phyloP scores from a whole-genome alignment of 371 early-diverging fungal species.

The Apophysomyces trapeziformis region DNA sequence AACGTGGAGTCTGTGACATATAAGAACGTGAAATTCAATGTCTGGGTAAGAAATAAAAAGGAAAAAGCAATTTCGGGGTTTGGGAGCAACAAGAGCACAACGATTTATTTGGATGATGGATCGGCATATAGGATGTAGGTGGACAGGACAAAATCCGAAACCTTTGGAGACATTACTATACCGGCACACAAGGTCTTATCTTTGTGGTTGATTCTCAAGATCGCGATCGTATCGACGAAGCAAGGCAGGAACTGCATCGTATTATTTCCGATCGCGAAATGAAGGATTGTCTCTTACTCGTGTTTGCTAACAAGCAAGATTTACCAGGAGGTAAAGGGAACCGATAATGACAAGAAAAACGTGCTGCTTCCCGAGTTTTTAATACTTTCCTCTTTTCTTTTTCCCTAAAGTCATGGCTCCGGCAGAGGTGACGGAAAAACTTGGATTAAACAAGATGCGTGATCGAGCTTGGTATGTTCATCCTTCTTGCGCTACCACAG shows the following conservation, averaged over 20 bases:
- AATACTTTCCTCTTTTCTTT: no score
- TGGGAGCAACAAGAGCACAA: background rate
- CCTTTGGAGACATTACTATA: slow-evolving; percentile 89
- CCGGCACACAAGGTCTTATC: slow-evolving; percentile 85
- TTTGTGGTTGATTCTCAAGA: slow-evolving; percentile 91
- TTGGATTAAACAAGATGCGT: slow-evolving; percentile 77
- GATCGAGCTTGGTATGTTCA: slow-evolving; percentile 87
- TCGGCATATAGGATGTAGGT: slow-evolving; percentile 76
- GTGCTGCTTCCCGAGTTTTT: no score
- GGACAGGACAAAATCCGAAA: slow-evolving; percentile 92
- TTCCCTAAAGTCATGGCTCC: slow-evolving; percentile 65
- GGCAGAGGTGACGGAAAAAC: slow-evolving; percentile 79
- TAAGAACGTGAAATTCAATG: slow-evolving; percentile 91
- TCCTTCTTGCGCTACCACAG: slow-evolving; percentile 85
- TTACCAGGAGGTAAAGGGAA: slow-evolving; percentile 50
- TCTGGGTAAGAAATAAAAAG: slow-evolving; percentile 56
- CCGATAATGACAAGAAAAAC: no score
- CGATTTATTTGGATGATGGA: background rate
- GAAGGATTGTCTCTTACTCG: slow-evolving; percentile 78
- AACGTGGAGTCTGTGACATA: slow-evolving; percentile 89
- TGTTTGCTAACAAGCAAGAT: slow-evolving; percentile 92
- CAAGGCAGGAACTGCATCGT: slow-evolving; percentile 79
- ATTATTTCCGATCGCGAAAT: slow-evolving; percentile 85
- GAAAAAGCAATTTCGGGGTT: background rate
- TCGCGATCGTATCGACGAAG: slow-evolving; percentile 83